A percentile compares a stretch with the other conserved stretches of the same genome.
Conservation (phyloP, 228 moss, liverwort and hornwort genomes). For the Sphagnum magellanicum region DNA sequence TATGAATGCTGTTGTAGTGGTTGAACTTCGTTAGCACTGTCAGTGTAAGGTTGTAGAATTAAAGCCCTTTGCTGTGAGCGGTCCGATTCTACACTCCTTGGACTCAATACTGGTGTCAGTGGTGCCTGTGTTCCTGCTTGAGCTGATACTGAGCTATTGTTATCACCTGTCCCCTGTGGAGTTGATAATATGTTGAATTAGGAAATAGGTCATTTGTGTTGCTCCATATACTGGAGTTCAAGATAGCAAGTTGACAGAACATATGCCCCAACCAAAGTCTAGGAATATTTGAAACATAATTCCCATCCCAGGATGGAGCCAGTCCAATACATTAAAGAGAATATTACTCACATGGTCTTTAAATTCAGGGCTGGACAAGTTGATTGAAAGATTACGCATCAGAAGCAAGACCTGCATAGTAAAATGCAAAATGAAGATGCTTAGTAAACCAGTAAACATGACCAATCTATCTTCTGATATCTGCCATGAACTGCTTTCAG, state of each 20-base stretch:
- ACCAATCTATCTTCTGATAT: background rate
- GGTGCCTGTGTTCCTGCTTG: constrained; percentile 27
- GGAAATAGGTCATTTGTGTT: no score
- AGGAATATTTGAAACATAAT: no score
- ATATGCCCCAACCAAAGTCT: no score
- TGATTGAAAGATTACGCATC: constrained; percentile 94
- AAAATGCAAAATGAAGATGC: background rate
- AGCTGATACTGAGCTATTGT: constrained; percentile 40
- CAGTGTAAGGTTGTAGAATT: constrained; percentile 32
- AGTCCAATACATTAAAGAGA: no score
- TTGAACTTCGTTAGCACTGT: constrained; percentile 31
- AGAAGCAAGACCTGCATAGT: constrained; percentile 53
- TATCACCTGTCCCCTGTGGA: constrained; percentile 28
- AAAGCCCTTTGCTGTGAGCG: constrained; percentile 15
- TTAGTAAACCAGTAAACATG: background rate
- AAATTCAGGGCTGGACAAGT: constrained; percentile 60
- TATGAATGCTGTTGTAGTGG: constrained; percentile 16
- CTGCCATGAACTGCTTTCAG: background rate
- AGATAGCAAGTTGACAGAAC: no score
- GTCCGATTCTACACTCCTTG: constrained; percentile 37
- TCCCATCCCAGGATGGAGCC: no score
- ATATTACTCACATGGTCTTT: constrained; percentile 52
- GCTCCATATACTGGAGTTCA: no score
- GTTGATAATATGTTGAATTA: no score
- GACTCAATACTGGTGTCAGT: constrained; percentile 36